Evolutionary conservation across 2,329 filamentous ascomycete species (phyloP).

Genomic region (Salinomyces thailandicus): DNA sequence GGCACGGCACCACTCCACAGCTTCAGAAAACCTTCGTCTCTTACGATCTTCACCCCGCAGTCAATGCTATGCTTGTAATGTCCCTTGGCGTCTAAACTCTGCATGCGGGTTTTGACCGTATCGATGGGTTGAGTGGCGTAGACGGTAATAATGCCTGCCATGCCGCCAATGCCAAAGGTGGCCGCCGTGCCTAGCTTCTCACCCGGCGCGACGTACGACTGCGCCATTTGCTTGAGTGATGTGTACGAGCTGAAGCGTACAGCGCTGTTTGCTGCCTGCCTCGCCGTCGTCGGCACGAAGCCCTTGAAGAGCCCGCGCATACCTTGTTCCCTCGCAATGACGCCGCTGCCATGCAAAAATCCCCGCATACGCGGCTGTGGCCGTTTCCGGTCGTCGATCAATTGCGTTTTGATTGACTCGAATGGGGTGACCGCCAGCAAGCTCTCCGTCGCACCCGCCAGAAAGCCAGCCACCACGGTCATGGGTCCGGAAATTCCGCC

Average conservation of each 20-base stretch:
- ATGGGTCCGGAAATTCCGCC: constrained; percentile 83
- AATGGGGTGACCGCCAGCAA: constrained; percentile 90
- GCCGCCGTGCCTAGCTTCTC: constrained; percentile 83
- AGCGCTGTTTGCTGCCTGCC: constrained; percentile 90
- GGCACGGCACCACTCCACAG: constrained; percentile 93
- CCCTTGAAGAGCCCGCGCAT: constrained; percentile 92
- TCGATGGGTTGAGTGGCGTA: constrained; percentile 65
- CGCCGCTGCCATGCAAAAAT: constrained; percentile 77
- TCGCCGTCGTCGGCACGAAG: constrained; percentile 85
- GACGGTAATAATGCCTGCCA: constrained; percentile 86
- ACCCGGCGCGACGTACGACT: constrained; percentile 84
- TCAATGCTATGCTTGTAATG: constrained; percentile 80
- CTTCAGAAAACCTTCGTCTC: constrained; percentile 77
- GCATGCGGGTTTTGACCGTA: constrained; percentile 94
- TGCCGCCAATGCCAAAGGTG: constrained; percentile 82
- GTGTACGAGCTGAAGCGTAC: constrained; percentile 92
- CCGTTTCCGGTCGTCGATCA: constrained; percentile 93
- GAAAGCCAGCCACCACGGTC: constrained; percentile 88
- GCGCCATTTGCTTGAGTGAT: constrained; percentile 78
- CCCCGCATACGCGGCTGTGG: constrained; percentile 78
- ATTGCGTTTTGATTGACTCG: constrained; percentile 94
- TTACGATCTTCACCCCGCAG: constrained; percentile 74
- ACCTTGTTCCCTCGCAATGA: constrained; percentile 83
- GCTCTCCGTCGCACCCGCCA: constrained; percentile 88
- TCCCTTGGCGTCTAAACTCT: constrained; percentile 74